Conservation (phyloP, 2,329 filamentous ascomycete species). For the Penicillium sp. region DNA sequence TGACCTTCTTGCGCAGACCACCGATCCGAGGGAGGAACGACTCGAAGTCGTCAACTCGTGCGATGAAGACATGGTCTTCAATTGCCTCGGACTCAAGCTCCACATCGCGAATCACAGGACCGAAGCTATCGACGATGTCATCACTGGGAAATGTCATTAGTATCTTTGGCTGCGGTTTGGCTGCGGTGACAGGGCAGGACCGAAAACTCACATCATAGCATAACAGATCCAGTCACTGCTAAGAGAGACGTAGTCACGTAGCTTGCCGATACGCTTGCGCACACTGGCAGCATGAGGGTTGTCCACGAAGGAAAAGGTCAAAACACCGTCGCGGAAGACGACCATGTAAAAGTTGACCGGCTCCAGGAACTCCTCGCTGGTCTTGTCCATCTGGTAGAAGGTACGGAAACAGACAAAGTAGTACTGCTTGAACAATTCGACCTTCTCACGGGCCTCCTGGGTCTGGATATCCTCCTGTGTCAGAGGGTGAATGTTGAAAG, state of each 20-base stretch:
- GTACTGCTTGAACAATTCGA: slow-evolving; percentile 94
- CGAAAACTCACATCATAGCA: slow-evolving; percentile 72
- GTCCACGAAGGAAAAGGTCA: slow-evolving; percentile 89
- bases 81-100: slow-evolving; percentile 88
- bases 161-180: background rate
- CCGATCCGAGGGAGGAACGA: slow-evolving; percentile 84
- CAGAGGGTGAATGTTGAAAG: slow-evolving; percentile 91
- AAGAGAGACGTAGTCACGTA: slow-evolving; percentile 91
- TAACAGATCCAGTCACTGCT: slow-evolving; percentile 99
- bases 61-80: slow-evolving; percentile 91
- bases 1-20: slow-evolving; percentile 86
- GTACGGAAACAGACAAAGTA: slow-evolving; percentile 98
- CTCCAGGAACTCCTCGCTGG: slow-evolving; percentile 77
- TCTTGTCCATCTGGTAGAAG: slow-evolving; percentile 77
- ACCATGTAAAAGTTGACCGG: slow-evolving; percentile 96
- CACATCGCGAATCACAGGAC: slow-evolving; percentile 78
- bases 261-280: slow-evolving; percentile 80
- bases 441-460: slow-evolving; percentile 95
- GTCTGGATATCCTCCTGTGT: slow-evolving; percentile 95
- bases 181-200: slow-evolving; percentile 22
- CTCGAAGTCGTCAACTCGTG: slow-evolving; percentile 83
- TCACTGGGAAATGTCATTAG: slow-evolving; percentile 53
- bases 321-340: slow-evolving; percentile 88
- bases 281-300: slow-evolving; percentile 87
- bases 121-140: slow-evolving; percentile 95